Percentiles rank a stretch among this genome's conserved stretches.
These are phyloP conservation scores for Begonia fuchsioides DNA, from an alignment of 306 rosid genomes.

Conservation along the genomic window DNA sequence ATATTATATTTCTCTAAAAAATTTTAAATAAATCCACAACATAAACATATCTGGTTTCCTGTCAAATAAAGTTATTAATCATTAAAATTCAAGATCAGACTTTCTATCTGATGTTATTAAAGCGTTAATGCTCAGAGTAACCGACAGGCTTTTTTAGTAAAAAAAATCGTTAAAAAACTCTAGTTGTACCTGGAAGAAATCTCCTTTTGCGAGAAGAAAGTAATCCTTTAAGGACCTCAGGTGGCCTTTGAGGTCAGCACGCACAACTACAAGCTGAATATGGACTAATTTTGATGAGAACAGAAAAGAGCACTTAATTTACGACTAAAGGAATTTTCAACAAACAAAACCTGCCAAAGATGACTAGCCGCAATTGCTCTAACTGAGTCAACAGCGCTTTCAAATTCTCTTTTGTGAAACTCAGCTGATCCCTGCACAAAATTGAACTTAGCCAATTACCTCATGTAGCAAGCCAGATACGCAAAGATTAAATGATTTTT, in stretches of 20 bases:
- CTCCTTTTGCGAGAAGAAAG: slow-evolving; percentile 95
- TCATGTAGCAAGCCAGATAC: neutral
- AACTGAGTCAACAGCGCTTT: slow-evolving; percentile 73
- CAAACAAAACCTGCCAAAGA: slow-evolving; percentile 86
- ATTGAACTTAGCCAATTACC: slow-evolving; percentile 5
- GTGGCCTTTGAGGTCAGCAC: slow-evolving; percentile 92
- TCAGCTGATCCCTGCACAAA: slow-evolving; percentile 75
- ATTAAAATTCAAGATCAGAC: no score
- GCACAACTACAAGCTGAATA: slow-evolving; percentile 92
- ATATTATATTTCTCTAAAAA: no score
- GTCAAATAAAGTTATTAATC: no score
- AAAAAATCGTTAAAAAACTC: no score
- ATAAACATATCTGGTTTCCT: neutral
- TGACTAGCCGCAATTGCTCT: slow-evolving; percentile 87
- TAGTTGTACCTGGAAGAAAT: slow-evolving; percentile 74
- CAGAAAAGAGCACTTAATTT: neutral
- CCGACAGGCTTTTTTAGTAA: no score
- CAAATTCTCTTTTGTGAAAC: slow-evolving; percentile 89
- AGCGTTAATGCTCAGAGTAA: no score
- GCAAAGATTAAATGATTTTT: neutral
- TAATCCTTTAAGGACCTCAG: slow-evolving; percentile 88
- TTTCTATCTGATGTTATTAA: no score
- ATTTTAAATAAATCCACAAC: no score
- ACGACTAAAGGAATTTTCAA: slow-evolving; percentile 6
- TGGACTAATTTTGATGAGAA: neutral